Percentiles rank a stretch among this genome's conserved stretches.
Evolutionary conservation across 2,329 filamentous ascomycete species (phyloP).

Genomic region (Aspergillus sp.): DNA sequence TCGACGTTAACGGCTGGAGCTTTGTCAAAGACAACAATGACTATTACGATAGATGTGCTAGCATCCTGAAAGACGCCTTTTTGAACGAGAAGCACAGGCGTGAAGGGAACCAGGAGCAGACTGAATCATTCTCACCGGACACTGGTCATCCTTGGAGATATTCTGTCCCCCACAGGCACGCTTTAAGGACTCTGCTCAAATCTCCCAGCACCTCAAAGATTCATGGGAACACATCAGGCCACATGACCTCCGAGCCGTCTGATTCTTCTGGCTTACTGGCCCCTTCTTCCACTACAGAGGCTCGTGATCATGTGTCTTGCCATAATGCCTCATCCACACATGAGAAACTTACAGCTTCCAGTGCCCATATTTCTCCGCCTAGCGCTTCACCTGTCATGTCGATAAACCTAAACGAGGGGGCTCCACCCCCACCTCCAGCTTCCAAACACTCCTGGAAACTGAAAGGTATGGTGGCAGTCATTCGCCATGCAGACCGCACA

Average conservation of each 20-base stretch:
- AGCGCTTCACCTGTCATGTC: conserved; percentile 27
- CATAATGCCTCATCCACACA: conserved; percentile 11
- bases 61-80: conserved; percentile 85
- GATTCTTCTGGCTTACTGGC: conserved; percentile 34
- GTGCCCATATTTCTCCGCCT: conserved; percentile 23
- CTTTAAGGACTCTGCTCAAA: conserved; percentile 61
- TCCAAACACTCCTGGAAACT: conserved; percentile 96
- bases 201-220: conserved; percentile 65
- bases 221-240: conserved; percentile 46
- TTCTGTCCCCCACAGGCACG: conserved; percentile 45
- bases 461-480: conserved; percentile 95
- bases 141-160: conserved; percentile 37
- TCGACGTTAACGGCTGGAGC: conserved; percentile 99
- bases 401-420: conserved; percentile 26
- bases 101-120: conserved; percentile 33
- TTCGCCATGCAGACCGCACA: conserved; percentile 93
- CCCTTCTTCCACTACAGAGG: conserved; percentile 35
- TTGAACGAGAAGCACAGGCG: conserved; percentile 65
- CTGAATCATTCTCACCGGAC: conserved; percentile 37
- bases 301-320: conserved; percentile 20
- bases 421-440: conserved; percentile 58
- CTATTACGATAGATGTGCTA: conserved; percentile 90
- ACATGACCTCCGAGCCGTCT: conserved; percentile 45
- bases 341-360: conserved; percentile 23
- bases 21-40: conserved; percentile 99